These are phyloP conservation scores for Gynochthodes officinalis DNA, from an alignment of 257 asterid species.

Conservation along the genomic window DNA sequence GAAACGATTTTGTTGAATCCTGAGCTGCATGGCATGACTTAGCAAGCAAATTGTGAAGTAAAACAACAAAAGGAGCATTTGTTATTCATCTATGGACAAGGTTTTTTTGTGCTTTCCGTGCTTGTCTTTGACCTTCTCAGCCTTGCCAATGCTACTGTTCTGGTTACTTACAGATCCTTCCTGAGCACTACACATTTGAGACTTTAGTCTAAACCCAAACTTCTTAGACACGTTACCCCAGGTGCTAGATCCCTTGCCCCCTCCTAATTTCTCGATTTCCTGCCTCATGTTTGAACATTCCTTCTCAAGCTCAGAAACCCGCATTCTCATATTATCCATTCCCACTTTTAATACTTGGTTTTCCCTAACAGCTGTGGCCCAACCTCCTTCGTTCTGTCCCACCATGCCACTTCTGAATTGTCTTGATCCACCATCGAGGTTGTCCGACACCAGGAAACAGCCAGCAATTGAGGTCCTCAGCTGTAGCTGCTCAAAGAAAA, in stretches of 20 bases:
- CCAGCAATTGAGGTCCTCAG: constrained; percentile 91
- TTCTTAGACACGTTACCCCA: constrained; percentile 82
- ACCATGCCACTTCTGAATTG: constrained; percentile 78
- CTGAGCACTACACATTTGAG: constrained; percentile 97
- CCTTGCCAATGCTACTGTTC: constrained; percentile 33
- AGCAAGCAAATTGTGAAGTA: not conserved
- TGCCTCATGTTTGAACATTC: constrained; percentile 87
- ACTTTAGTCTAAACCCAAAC: constrained; percentile 72
- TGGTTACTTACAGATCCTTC: constrained; percentile 90
- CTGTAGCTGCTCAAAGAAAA: constrained; percentile 96
- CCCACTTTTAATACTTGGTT: constrained; percentile 97
- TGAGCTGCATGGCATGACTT: not conserved
- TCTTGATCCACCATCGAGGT: constrained; percentile 86
- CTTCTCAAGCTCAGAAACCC: constrained; percentile 90
- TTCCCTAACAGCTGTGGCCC: constrained; percentile 80
- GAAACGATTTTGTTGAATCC: not conserved
- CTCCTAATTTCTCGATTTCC: constrained; percentile 81
- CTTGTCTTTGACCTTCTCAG: constrained; percentile 51
- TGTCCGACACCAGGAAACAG: constrained; percentile 89
- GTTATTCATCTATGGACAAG: constrained; percentile 34
- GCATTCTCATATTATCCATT: constrained; percentile 89
- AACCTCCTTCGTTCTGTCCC: constrained; percentile 61
- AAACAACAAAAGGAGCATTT: constrained; percentile 14
- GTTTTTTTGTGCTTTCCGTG: constrained; percentile 55
- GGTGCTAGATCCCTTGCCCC: constrained; percentile 50